Percentiles rank a stretch among this genome's conserved stretches.
Conservation (phyloP, 1,284 basidiomycete species). For the Ustilago cynodontis region DNA sequence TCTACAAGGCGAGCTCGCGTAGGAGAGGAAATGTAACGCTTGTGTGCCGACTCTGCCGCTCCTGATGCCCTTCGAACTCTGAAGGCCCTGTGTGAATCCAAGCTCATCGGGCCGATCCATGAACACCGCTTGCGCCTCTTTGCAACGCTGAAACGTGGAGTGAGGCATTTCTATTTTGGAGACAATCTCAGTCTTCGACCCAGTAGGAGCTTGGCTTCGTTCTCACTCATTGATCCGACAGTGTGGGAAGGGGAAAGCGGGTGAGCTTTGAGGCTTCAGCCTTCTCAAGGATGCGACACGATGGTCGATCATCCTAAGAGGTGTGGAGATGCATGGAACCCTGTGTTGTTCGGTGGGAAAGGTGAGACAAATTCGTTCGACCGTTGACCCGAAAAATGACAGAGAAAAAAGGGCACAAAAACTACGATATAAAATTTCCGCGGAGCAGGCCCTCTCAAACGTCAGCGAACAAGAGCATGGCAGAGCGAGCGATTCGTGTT, state of each 20-base stretch:
- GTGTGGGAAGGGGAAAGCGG: no score
- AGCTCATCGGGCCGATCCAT: neutral
- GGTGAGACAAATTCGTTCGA: neutral
- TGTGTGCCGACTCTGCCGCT: neutral
- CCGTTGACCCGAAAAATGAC: neutral
- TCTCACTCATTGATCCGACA: no score
- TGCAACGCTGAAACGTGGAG: neutral
- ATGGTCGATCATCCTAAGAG: no score
- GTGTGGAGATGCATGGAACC: neutral
- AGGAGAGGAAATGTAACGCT: neutral
- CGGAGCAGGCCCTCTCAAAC: neutral
- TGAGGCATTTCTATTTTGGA: neutral
- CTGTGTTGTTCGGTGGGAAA: neutral
- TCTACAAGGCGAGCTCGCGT: neutral
- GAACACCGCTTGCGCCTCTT: neutral
- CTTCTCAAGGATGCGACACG: no score
- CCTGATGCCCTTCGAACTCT: no score
- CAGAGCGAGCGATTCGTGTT: no score
- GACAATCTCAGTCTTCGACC: no score
- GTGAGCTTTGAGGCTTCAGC: no score
- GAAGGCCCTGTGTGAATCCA: neutral
- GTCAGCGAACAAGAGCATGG: neutral
- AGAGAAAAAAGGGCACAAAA: neutral
- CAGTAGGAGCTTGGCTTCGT: no score
- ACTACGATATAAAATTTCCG: neutral